Conservation (phyloP, 257 asterid species). For the Haberlea rhodopensis region DNA sequence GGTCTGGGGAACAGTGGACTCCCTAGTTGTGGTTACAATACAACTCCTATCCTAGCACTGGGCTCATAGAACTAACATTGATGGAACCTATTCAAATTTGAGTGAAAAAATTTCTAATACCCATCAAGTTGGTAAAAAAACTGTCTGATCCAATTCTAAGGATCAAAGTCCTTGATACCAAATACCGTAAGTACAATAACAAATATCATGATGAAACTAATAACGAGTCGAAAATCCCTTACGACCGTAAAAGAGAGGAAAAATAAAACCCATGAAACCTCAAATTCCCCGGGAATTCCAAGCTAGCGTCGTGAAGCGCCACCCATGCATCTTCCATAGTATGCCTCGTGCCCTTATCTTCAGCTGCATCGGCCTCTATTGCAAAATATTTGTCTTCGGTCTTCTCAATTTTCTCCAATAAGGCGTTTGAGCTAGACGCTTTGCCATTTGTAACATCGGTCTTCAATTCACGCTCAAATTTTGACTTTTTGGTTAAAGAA, state of each 20-base stretch:
- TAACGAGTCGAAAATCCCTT: no score
- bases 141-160: no score
- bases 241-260: background rate
- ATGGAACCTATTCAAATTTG: background rate
- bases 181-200: background rate
- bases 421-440: constrained; percentile 21
- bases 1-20: no score
- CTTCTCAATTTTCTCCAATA: constrained; percentile 17
- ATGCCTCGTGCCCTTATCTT: constrained; percentile 79
- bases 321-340: constrained; percentile 87
- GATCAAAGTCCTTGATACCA: background rate
- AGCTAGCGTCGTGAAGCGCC: constrained; percentile 57
- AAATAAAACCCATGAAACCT: constrained; percentile 36
- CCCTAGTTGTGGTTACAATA: no score
- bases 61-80: background rate
- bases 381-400: constrained; percentile 15
- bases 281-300: constrained; percentile 48
- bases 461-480: constrained; percentile 29
- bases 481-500: constrained; percentile 35
- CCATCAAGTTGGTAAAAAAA: background rate
- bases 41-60: background rate
- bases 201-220: background rate
- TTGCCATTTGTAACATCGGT: constrained; percentile 20
- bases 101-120: no score
- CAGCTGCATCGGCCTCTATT: constrained; percentile 81